Evolutionary conservation across 805 yeast genomes (phyloP).

Genomic region (Candida taoyuanica): DNA sequence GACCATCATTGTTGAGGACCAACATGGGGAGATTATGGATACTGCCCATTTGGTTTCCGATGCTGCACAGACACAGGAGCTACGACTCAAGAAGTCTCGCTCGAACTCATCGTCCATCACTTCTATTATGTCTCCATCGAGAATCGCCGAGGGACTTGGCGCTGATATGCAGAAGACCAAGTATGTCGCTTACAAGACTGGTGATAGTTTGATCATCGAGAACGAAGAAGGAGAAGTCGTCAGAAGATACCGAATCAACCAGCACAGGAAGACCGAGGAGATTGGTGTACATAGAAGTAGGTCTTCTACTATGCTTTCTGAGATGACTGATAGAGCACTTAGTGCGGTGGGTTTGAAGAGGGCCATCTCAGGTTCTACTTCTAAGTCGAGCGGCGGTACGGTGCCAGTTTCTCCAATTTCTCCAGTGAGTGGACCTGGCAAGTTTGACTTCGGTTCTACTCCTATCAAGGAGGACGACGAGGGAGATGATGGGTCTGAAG

Average conservation of each 20-base stretch:
- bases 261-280: constrained; percentile 32
- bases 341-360: constrained; percentile 49
- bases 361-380: not conserved
- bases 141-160: constrained; percentile 1
- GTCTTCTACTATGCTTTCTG: constrained; percentile 33
- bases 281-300: constrained; percentile 21
- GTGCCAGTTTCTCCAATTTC: not conserved
- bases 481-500: constrained; percentile 9
- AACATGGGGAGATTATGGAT: constrained; percentile 74
- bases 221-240: constrained; percentile 89
- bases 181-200: constrained; percentile 71
- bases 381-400: not conserved
- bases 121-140: constrained; percentile 19
- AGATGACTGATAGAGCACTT: constrained; percentile 37
- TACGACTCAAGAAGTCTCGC: constrained; percentile 4
- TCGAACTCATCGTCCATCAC: constrained; percentile 21
- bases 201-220: constrained; percentile 75
- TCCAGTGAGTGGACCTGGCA: not conserved
- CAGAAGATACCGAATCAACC: constrained; percentile 72
- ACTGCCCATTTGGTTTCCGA: constrained; percentile 39
- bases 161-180: constrained; percentile 16
- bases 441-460: not conserved
- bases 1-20: constrained; percentile 72
- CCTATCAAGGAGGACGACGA: constrained; percentile 2
- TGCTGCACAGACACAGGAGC: constrained; percentile 9